Evolutionary conservation across 257 asterid genomes (phyloP).

Genomic region (Fraxinus quadrangulata): DNA sequence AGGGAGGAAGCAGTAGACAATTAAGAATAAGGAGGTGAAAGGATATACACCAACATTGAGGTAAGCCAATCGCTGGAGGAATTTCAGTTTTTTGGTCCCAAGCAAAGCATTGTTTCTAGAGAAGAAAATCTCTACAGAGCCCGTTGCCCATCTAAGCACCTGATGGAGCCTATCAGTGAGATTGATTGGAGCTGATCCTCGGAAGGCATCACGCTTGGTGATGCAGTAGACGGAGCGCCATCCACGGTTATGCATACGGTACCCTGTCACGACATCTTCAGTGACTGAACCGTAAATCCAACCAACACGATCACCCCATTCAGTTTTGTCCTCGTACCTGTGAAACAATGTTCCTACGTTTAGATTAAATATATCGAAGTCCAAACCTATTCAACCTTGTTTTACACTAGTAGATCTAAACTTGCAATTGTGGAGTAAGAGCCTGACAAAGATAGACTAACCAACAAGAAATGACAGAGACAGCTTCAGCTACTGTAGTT

Average conservation of each 20-base stretch:
- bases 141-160: conserved; percentile 70
- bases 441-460: background rate
- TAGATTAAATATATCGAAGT: too few relatives aligned
- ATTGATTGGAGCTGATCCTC: conserved; percentile 69
- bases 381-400: too few relatives aligned
- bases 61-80: conserved; percentile 62
- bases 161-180: conserved; percentile 68
- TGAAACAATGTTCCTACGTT: background rate
- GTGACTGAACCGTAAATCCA: conserved; percentile 74
- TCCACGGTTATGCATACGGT: conserved; percentile 69
- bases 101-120: conserved; percentile 60
- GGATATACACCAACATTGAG: conserved; percentile 66
- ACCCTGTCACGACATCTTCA: conserved; percentile 70
- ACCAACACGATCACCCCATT: conserved; percentile 73
- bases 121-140: conserved; percentile 69
- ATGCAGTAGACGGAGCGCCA: conserved; percentile 69
- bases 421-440: background rate
- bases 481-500: conserved; percentile 58
- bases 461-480: conserved; percentile 65
- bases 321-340: conserved; percentile 67
- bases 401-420: background rate
- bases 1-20: conserved; percentile 66
- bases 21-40: conserved; percentile 56
- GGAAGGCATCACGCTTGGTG: conserved; percentile 63
- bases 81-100: conserved; percentile 34